Conservation (phyloP, 2,329 filamentous ascomycete species). For the Tolypocladium tundrense region DNA sequence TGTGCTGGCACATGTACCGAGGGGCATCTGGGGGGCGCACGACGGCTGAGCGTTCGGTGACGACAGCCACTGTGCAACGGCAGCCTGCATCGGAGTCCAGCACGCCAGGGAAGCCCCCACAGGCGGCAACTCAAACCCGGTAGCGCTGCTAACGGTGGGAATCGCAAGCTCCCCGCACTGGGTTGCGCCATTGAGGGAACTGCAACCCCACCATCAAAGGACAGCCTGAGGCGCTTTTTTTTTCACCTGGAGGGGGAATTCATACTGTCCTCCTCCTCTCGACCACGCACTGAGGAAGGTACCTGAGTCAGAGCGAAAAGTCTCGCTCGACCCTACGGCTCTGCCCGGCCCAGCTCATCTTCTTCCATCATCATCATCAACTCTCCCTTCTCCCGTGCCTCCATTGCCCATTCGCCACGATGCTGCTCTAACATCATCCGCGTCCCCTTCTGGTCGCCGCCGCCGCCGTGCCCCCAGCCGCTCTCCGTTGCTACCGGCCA, state of each 20-base stretch:
- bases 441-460: background rate
- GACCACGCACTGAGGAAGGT: background rate
- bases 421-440: slow-evolving; percentile 1
- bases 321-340: background rate
- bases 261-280: background rate
- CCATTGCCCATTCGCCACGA: background rate
- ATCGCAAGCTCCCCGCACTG: background rate
- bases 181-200: background rate
- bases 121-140: background rate
- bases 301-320: background rate
- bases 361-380: background rate
- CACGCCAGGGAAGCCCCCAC: background rate
- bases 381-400: background rate
- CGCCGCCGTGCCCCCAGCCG: background rate
- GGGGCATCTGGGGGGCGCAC: background rate
- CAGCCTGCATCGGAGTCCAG: background rate
- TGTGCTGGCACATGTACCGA: background rate
- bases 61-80: background rate
- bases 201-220: background rate
- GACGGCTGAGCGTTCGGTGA: background rate
- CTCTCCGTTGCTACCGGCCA: background rate
- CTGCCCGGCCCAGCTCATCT: background rate
- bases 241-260: background rate
- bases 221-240: background rate
- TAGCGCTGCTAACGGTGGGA: background rate